A percentile compares a stretch with the other conserved stretches of the same genome.
These are phyloP conservation scores for Zygosaccharomyces rouxii DNA, from an alignment of 805 yeast genomes.

Conservation along the genomic window DNA sequence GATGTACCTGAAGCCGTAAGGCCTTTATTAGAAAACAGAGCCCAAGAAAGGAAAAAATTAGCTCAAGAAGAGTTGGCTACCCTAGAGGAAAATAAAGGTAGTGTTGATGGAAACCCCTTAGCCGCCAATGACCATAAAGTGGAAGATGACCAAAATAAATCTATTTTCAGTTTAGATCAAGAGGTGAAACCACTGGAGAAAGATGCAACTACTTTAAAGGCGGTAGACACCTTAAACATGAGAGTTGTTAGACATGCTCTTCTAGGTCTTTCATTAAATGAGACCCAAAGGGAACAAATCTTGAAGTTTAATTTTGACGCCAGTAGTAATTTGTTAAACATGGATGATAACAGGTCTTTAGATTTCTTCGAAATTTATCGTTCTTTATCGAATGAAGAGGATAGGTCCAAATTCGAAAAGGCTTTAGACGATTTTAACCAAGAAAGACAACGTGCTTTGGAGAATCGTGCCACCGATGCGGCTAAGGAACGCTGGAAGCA, in stretches of 20 bases:
- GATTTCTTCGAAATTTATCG: constrained; percentile 69
- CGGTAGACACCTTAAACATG: constrained; percentile 76
- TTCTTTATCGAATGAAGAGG: constrained; percentile 44
- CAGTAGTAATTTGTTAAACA: constrained; percentile 34
- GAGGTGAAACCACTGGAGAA: constrained; percentile 47
- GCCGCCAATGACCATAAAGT: neutral
- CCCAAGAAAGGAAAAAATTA: neutral
- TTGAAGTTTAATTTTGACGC: constrained; percentile 37
- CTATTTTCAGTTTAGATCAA: constrained; percentile 18
- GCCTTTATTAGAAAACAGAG: constrained; percentile 15
- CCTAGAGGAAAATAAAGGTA: neutral
- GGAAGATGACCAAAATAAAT: neutral
- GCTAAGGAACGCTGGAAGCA: constrained; percentile 88
- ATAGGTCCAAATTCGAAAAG: constrained; percentile 54
- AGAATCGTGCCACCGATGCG: constrained; percentile 70
- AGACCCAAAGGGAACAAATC: constrained; percentile 28
- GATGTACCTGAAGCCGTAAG: constrained; percentile 26
- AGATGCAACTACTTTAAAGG: constrained; percentile 47
- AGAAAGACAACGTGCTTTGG: constrained; percentile 71
- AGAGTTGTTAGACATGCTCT: constrained; percentile 74
- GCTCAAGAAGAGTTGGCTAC: neutral
- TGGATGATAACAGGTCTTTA: constrained; percentile 31
- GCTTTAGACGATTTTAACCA: constrained; percentile 67
- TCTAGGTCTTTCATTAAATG: constrained; percentile 42
- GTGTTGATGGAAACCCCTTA: neutral